Percentiles rank a stretch among this genome's conserved stretches.
These are phyloP conservation scores for Alternaria viburni DNA, from an alignment of 2,329 filamentous ascomycete species.

Conservation along the genomic window DNA sequence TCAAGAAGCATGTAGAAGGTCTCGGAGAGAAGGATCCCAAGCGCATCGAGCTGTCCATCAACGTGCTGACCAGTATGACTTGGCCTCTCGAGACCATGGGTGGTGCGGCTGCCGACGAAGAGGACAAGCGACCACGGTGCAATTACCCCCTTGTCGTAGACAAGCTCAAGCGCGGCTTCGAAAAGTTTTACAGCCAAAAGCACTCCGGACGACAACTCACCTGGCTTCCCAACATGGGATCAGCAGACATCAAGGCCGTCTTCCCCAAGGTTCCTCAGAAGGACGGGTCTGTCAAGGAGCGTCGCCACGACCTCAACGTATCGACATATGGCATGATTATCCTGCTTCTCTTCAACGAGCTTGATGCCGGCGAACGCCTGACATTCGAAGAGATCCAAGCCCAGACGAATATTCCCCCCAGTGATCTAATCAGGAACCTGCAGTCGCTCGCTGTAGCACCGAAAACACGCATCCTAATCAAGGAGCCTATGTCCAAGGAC, in stretches of 20 bases:
- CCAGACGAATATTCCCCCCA: conserved; percentile 75
- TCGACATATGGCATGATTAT: conserved; percentile 93
- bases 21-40: conserved; percentile 63
- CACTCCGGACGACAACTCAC: conserved; percentile 88
- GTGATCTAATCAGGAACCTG: conserved; percentile 77
- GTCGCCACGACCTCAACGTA: conserved; percentile 88
- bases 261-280: conserved; percentile 77
- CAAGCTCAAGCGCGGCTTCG: conserved; percentile 80
- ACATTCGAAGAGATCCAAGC: conserved; percentile 81
- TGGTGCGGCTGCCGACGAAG: conserved; percentile 60
- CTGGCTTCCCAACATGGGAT: conserved; percentile 80
- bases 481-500: conserved; percentile 79
- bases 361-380: conserved; percentile 59
- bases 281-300: conserved; percentile 67
- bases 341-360: conserved; percentile 85
- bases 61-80: conserved; percentile 88
- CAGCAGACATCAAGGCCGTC: conserved; percentile 81
- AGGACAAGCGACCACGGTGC: conserved; percentile 58
- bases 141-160: conserved; percentile 78
- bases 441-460: conserved; percentile 82
- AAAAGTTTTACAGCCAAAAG: conserved; percentile 84
- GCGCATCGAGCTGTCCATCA: conserved; percentile 80
- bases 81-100: conserved; percentile 92
- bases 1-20: conserved; percentile 71
- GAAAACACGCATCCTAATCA: conserved; percentile 80